Conservation (phyloP, 352 stramenopile species). For the Phytophthora megakarya region DNA sequence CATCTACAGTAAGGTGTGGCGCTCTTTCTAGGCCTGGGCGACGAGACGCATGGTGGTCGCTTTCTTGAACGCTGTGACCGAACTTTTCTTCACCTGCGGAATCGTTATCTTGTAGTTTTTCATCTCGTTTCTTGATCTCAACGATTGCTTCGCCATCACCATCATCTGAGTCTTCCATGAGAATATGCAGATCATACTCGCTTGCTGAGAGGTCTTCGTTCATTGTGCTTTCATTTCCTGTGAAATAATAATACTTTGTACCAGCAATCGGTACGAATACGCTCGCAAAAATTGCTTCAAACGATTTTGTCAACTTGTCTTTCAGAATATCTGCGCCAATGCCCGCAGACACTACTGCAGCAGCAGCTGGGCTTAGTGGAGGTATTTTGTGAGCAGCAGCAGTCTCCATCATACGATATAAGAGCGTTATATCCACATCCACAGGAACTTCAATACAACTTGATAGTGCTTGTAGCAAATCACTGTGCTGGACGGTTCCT, state of each 20-base stretch:
- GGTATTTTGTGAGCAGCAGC: conserved; percentile 32
- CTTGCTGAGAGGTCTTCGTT: conserved; percentile 63
- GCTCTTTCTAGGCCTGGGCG: neutral
- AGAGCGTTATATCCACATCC: conserved; percentile 87
- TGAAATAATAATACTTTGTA: conserved; percentile 88
- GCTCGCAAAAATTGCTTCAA: conserved; percentile 67
- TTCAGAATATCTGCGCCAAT: conserved; percentile 61
- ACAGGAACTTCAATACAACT: conserved; percentile 86
- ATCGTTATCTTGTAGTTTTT: neutral
- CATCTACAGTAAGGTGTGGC: neutral
- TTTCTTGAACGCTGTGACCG: conserved; percentile 14
- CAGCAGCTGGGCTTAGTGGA: conserved; percentile 36
- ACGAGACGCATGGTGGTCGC: neutral
- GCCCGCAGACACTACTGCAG: conserved; percentile 44
- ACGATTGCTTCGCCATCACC: conserved; percentile 26
- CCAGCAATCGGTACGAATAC: conserved; percentile 68
- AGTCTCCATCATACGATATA: conserved; percentile 84
- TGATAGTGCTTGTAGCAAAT: conserved; percentile 86
- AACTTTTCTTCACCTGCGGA: conserved; percentile 11
- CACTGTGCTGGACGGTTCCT: conserved; percentile 76
- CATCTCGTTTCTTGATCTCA: conserved; percentile 21
- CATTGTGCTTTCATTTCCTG: conserved; percentile 57
- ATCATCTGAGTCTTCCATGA: conserved; percentile 69
- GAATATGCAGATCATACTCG: conserved; percentile 64
- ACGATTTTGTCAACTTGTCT: conserved; percentile 68